phyloP scores from a whole-genome alignment of 2,329 filamentous ascomycete species.

The Rhytidhysteron rufulum region DNA sequence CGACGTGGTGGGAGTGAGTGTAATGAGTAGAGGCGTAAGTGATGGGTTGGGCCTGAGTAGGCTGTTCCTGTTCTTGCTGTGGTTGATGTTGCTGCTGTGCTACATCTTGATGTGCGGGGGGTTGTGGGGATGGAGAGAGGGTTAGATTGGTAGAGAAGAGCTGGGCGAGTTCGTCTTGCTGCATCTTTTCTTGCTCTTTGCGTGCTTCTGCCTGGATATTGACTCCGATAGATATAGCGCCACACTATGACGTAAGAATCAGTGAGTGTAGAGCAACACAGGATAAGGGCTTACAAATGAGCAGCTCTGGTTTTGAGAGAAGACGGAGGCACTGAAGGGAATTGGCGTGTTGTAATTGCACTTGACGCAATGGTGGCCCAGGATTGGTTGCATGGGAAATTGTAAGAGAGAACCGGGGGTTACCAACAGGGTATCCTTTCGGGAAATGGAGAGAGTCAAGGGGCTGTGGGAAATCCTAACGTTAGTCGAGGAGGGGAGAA shows the following conservation, averaged over 20 bases:
- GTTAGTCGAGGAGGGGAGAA: slow-evolving; percentile 20
- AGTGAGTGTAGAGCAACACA: slow-evolving; percentile 16
- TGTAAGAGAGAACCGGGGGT: too few species aligned
- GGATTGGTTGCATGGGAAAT: slow-evolving; percentile 31
- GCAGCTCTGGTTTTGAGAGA: slow-evolving; percentile 43
- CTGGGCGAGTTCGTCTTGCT: slow-evolving; percentile 76
- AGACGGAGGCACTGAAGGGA: slow-evolving; percentile 39
- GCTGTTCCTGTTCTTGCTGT: slow-evolving; percentile 28
- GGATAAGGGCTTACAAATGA: slow-evolving; percentile 41
- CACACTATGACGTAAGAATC: slow-evolving; percentile 42
- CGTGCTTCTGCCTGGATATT: slow-evolving; percentile 32
- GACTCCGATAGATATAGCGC: slow-evolving; percentile 39
- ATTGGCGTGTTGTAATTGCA: slow-evolving; percentile 39
- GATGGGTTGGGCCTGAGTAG: slow-evolving; percentile 44
- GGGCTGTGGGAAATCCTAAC: slow-evolving; percentile 9
- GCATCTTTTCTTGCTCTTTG: slow-evolving; percentile 44
- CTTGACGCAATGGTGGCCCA: slow-evolving; percentile 34
- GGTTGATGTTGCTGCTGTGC: slow-evolving; percentile 8
- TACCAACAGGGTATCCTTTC: slow-evolving; percentile 13
- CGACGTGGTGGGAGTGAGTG: slow-evolving; percentile 70
- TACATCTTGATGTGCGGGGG: slow-evolving; percentile 40
- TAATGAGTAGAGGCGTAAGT: slow-evolving; percentile 81
- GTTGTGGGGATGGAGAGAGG: slow-evolving; percentile 42
- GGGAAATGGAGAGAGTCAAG: slow-evolving; percentile 1
- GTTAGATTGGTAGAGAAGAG: slow-evolving; percentile 76